These are phyloP conservation scores for Penicillium polonicum DNA, from an alignment of 2,329 filamentous ascomycete species.

Conservation along the genomic window DNA sequence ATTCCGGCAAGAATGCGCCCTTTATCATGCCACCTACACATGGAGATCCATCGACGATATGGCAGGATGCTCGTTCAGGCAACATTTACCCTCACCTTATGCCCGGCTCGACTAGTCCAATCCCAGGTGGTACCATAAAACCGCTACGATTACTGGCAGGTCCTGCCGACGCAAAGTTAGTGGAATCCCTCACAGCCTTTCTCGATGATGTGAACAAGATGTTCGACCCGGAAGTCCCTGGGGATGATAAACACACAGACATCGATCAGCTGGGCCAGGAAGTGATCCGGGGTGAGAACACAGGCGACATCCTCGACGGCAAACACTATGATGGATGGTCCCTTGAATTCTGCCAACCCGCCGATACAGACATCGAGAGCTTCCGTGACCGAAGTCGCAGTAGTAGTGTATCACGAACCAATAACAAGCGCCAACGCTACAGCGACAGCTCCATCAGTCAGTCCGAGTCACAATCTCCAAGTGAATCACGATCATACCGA, in stretches of 20 bases:
- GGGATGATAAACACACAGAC: conserved; percentile 56
- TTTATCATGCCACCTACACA: conserved; percentile 74
- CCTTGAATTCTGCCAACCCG: conserved; percentile 64
- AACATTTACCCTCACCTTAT: conserved; percentile 78
- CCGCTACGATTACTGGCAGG: conserved; percentile 69
- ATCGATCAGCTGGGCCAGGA: conserved; percentile 74
- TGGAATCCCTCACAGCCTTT: conserved; percentile 67
- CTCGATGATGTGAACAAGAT: conserved; percentile 69
- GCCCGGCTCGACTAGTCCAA: conserved; percentile 71
- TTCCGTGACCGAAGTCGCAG: conserved; percentile 41
- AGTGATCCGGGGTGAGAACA: conserved; percentile 64
- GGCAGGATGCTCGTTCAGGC: conserved; percentile 78
- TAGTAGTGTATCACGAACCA: conserved; percentile 48
- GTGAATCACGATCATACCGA: conserved; percentile 29
- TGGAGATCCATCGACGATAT: conserved; percentile 70
- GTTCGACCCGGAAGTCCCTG: conserved; percentile 55
- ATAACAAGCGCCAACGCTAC: conserved; percentile 40
- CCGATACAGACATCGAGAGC: conserved; percentile 57
- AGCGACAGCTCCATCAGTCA: conserved; percentile 37
- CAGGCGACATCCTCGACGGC: conserved; percentile 62
- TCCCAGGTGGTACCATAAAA: conserved; percentile 68
- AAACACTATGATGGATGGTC: conserved; percentile 91
- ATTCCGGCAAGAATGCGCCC: conserved; percentile 52
- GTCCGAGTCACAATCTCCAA: conserved; percentile 30
- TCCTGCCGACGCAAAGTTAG: conserved; percentile 65